Evolutionary conservation across 495 filamentous ascomycete species (phyloP), one percentile per base, ranked within the genome.

Genomic region (Hyaloscypha finlandica): DNA sequence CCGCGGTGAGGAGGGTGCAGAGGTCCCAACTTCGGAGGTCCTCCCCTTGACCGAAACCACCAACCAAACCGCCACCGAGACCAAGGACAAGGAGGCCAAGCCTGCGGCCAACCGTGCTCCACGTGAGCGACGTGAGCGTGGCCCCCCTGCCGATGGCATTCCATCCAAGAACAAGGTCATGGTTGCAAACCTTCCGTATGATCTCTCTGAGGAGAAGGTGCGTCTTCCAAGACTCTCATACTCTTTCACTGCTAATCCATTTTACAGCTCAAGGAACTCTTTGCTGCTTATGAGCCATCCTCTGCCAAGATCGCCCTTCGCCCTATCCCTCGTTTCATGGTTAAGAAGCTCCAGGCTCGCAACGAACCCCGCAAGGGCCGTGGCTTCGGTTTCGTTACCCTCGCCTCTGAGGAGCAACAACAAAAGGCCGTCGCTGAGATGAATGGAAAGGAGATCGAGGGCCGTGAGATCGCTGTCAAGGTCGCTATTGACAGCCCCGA

Each of bases 141-240:
- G 95, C 53, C 95, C 95, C 57, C 95, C 95, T 30, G 95, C 97
- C 78, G 96, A 99, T 78, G 95, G 95, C 67, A 93, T 99, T 73
- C 92, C 96, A 14, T 97, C 93, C 78, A 96, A 97, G 88, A 99
- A 90, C 81, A 99, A 99, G 90, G 93, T 99, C 81, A 99, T 99
- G 95, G 95, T 99, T 71, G 95, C 95, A 70, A 99, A 99, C 84
- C 86, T 99, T 25, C 95, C 95, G 22, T 99, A 99, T 77, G 95
- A 99, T 80, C 85, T 98, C 71, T 94, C 88, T 73, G 96, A 99
- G 81, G 96, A 97, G 67, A 97, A 94, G 90, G 94, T 95, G 78
- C 63, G 83, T 76, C 68, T 20, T 45, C 35, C 29, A 19, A 37
- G 16, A 1, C 48, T 32, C 30, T 22, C 42, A 12, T 57, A 60